Evolutionary conservation across 768 basidiomycete genomes (phyloP).

Genomic region (Leucocoprinus sp.): DNA sequence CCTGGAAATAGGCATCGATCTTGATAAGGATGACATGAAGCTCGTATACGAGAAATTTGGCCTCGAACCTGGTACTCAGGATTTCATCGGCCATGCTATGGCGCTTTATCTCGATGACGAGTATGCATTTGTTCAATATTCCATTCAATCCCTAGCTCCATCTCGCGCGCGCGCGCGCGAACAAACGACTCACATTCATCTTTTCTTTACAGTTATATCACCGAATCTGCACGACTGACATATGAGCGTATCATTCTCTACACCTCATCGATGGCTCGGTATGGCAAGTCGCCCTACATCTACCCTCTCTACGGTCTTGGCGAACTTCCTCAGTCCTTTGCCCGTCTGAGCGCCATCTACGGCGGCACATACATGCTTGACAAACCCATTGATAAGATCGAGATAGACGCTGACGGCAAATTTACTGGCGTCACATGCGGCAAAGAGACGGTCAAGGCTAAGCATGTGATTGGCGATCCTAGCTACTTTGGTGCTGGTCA

Average conservation of each 20-base stretch:
- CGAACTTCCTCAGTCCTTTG: conserved; percentile 97
- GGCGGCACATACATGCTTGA: conserved; percentile 99
- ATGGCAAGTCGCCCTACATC: conserved; percentile 99
- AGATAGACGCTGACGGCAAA: conserved; percentile 77
- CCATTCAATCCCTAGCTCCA: conserved; percentile 7
- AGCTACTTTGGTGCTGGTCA: conserved; percentile 88
- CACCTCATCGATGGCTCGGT: conserved; percentile 97
- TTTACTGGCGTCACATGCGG: conserved; percentile 90
- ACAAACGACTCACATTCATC: background rate
- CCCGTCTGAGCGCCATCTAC: conserved; percentile 95
- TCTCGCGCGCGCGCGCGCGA: background rate
- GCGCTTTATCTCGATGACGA: conserved; percentile 96
- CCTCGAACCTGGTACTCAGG: conserved; percentile 93
- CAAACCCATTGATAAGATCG: conserved; percentile 86
- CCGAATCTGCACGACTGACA: conserved; percentile 80
- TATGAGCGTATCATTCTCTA: conserved; percentile 96
- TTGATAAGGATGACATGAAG: conserved; percentile 90
- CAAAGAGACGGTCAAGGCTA: conserved; percentile 90
- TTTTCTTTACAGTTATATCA: conserved; percentile 65
- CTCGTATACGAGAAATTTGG: conserved; percentile 96
- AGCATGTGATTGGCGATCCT: conserved; percentile 96
- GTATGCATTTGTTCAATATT: conserved; percentile 40
- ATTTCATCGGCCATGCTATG: conserved; percentile 99
- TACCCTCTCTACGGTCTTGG: conserved; percentile 98
- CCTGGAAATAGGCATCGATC: conserved; percentile 56